Evolutionary conservation across 2,329 filamentous ascomycete genomes (phyloP), one percentile per base, ranked within the genome.

Genomic region (Penicillium sp.): DNA sequence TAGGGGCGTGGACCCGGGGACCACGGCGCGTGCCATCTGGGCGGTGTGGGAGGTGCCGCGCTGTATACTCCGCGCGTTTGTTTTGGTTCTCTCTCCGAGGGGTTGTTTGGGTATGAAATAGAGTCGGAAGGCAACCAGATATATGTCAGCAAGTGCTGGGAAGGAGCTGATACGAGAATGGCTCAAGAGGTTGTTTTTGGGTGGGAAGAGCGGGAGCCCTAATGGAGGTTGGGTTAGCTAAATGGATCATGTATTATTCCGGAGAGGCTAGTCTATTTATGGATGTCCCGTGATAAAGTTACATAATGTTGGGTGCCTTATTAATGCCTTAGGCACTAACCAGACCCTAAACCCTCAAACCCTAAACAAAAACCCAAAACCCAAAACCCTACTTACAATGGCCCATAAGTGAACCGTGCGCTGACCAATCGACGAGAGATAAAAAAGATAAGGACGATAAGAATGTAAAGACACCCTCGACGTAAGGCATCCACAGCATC

Each of bases 11-110:
- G 39, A 15, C 23, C 39, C 27, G 23, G 38, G 38, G 6, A 27
- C 38, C 23, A 33, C 45, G 8, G 31, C 35, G 33, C 39, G 52
- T 27, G 49, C 35, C 54, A 56, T 56, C 35, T 33, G 37, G 53
- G 53, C 55, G 50, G 53, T 53, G 46, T 31, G 35, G 23, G 9
- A 32, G 4, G 27, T 40, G 33, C 33, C 33, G 33, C 33, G 20
- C 18, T 23, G 33, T 37, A 37, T 46, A 15, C 38, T 40, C 35
- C 35, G 15, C 38, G 23, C 12, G 38, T 27, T 39, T 40, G 10
- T 40, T 40, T 40, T 40, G 23, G 6, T 4, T 23, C 23, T 25
- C n/a, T 24, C 20, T 12, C 23, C 5, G 6, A 8, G 5, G 3
- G 20, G 5, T 27, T 5, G 4, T 15, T 4, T n/a, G 6, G 7